Evolutionary conservation across 1,284 basidiomycete species (phyloP), one percentile per base, ranked within the genome.

Genomic region (Boletus semigastroideus): DNA sequence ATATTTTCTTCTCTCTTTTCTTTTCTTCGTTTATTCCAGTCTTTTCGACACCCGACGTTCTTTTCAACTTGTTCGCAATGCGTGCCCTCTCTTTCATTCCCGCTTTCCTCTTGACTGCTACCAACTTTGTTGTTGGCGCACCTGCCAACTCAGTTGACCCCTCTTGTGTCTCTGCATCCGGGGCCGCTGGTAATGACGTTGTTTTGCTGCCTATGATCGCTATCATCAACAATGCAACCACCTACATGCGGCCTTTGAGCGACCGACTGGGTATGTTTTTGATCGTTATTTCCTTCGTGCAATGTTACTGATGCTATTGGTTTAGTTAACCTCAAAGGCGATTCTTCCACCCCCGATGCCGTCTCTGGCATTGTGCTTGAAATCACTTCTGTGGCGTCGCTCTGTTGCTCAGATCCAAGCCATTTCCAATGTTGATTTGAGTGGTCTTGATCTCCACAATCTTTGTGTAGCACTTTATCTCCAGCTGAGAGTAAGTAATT

Each of bases 21-120:
- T 25, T 39, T 45, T 22, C 0, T 38, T 31, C 36, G 1, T 14
- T 30, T 34, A 31, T 42, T 55, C 44, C 28, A 46, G 42, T 55
- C 46, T 34, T 22, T 51, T 55, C 19, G 28, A 47, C 50, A 49
- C 55, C 47, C 33, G 19, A 47, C 61, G n/a, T 52, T 64, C 56
- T 42, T 59, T 61, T 16, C 14, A 40, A n/a, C 59, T 60, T 14
- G 46, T 11, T 49, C 42, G 49, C 43, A 43, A 61, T 64, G 59
- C 59, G 60, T 46, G 49, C 64, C 57, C 59, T 62, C 38, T 64
- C 59, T 4, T 64, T 62, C 5, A 46, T 62, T 46, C 60, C 62
- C 48, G 51, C 59, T 33, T 36, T 59, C 49, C 44, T 62, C 6
- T 44, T 59, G 27, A 49, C 55, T 13, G 52, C 61, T 2, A 46